These are phyloP conservation scores for Schizochytrium sp. DNA, from an alignment of 108 stramenopile genomes.

Conservation along the genomic window DNA sequence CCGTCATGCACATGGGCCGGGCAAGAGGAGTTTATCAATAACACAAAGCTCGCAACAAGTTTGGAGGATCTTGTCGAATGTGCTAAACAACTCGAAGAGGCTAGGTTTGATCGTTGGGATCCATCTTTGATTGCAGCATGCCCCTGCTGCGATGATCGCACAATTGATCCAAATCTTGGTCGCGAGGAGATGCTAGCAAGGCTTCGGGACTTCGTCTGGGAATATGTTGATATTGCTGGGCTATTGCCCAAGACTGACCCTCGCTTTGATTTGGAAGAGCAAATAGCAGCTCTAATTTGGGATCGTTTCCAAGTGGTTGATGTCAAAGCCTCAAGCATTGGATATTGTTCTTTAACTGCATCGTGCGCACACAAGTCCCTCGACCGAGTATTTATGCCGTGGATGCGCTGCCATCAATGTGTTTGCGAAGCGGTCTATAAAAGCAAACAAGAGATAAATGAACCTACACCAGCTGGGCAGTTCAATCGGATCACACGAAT, in stretches of 20 bases:
- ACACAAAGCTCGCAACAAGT: background rate
- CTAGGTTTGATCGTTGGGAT: background rate
- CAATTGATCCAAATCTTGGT: background rate
- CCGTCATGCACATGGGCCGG: no score
- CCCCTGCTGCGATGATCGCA: constrained; percentile 41
- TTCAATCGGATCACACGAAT: background rate
- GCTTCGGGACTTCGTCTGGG: background rate
- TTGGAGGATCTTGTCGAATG: constrained; percentile 12
- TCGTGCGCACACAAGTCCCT: background rate
- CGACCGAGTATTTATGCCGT: background rate
- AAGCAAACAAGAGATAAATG: background rate
- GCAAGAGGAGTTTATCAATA: background rate
- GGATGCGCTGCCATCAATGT: background rate
- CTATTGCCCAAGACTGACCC: background rate
- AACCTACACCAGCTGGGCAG: background rate
- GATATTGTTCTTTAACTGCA: constrained; percentile 4
- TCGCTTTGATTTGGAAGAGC: background rate
- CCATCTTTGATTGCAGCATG: background rate
- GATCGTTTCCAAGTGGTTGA: background rate
- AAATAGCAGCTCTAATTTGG: background rate
- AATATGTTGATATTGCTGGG: background rate
- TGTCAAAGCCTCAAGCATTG: background rate
- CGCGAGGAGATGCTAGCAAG: background rate
- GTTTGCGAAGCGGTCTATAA: background rate
- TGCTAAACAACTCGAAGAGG: background rate